Conservation (phyloP, 371 early-diverging fungal genomes). For the Actinomucor elegans region DNA sequence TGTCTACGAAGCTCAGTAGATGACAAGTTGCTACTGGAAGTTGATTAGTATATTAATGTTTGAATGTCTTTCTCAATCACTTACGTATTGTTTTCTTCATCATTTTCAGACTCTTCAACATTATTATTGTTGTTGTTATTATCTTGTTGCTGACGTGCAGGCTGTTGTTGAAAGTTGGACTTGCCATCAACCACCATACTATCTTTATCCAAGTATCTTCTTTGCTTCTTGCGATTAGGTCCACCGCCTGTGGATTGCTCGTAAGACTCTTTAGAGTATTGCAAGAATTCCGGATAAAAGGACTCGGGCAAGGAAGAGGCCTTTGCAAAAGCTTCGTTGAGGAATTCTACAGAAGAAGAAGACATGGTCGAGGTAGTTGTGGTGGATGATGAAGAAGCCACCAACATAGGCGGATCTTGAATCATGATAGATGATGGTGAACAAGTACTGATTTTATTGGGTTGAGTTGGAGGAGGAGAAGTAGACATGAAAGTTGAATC, state of each 20-base stretch:
- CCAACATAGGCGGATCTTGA: slow-evolving; percentile 41
- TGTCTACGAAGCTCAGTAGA: slow-evolving; percentile 40
- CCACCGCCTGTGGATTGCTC: slow-evolving; percentile 35
- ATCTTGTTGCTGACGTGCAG: background rate
- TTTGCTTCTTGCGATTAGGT: slow-evolving; percentile 33
- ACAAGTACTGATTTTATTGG: slow-evolving; percentile 6
- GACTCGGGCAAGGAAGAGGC: slow-evolving; percentile 37
- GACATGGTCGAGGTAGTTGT: slow-evolving; percentile 35
- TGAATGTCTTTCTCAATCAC: background rate
- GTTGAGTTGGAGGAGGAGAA: slow-evolving; percentile 12
- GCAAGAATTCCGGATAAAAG: slow-evolving; percentile 38
- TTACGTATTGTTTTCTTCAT: slow-evolving; percentile 27
- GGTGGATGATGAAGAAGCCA: slow-evolving; percentile 42
- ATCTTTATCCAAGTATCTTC: slow-evolving; percentile 2
- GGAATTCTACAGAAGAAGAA: slow-evolving; percentile 31
- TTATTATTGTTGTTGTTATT: too few species aligned
- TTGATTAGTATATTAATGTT: background rate
- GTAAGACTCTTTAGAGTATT: slow-evolving; percentile 36
- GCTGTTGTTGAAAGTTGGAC: slow-evolving; percentile 1
- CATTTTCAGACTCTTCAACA: slow-evolving; percentile 13
- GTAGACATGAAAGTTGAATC: slow-evolving; percentile 21
- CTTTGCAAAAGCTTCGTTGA: slow-evolving; percentile 39
- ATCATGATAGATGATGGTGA: slow-evolving; percentile 40
- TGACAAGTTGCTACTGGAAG: slow-evolving; percentile 7
- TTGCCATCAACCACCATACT: slow-evolving; percentile 3